These are phyloP conservation scores for Fusarium nematophilum DNA, from an alignment of 2,329 filamentous ascomycete species.

Conservation along the genomic window DNA sequence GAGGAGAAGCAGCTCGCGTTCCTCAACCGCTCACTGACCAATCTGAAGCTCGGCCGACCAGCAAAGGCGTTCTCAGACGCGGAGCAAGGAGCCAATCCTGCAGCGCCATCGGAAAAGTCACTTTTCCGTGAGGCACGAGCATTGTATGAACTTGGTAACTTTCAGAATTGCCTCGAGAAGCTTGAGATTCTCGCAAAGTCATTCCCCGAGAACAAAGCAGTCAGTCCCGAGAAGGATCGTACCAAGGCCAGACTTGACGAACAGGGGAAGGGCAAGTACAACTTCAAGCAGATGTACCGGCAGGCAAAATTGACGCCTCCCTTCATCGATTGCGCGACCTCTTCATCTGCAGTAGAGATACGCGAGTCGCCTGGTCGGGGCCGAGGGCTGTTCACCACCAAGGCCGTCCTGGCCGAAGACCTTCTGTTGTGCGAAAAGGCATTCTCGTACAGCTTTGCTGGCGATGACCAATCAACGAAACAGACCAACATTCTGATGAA, in stretches of 20 bases:
- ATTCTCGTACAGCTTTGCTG: constrained; percentile 54
- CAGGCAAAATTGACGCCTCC: constrained; percentile 53
- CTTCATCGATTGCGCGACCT: constrained; percentile 61
- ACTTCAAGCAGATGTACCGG: constrained; percentile 51
- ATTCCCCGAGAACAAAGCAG: constrained; percentile 50
- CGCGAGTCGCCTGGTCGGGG: constrained; percentile 55
- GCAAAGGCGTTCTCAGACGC: constrained; percentile 49
- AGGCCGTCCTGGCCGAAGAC: constrained; percentile 59
- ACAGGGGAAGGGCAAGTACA: constrained; percentile 53
- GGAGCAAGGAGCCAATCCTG: constrained; percentile 13
- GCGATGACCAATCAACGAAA: constrained; percentile 29
- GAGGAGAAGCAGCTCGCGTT: constrained; percentile 50
- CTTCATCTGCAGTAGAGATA: constrained; percentile 54
- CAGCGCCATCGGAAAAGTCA: constrained; percentile 52
- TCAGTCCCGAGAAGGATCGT: constrained; percentile 45
- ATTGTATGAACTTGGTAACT: constrained; percentile 56
- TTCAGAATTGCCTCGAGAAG: constrained; percentile 48
- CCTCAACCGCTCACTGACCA: constrained; percentile 51
- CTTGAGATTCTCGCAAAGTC: constrained; percentile 47
- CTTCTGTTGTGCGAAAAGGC: constrained; percentile 68
- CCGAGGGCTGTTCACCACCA: constrained; percentile 63
- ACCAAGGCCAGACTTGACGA: constrained; percentile 51
- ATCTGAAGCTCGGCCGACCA: constrained; percentile 45
- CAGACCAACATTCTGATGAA: constrained; percentile 51
- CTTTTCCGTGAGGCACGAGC: constrained; percentile 58